phyloP scores from a whole-genome alignment of 2,329 filamentous ascomycete genomes.

The Neofusicoccum ribis region DNA sequence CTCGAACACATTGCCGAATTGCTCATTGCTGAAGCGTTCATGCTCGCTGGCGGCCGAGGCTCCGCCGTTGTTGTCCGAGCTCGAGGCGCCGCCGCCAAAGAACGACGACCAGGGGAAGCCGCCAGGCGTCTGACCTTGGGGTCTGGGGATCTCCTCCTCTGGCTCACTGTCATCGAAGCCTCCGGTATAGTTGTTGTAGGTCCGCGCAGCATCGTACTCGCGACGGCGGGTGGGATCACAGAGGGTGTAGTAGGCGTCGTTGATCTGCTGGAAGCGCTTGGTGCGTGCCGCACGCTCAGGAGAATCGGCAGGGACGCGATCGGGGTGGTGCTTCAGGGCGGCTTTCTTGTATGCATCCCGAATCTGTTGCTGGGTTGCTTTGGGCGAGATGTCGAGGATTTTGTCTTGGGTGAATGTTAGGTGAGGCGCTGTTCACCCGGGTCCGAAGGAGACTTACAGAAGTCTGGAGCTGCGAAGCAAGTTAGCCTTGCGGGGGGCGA shows the following conservation, averaged over 20 bases:
- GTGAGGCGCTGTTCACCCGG: background rate
- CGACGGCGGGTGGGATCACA: constrained; percentile 74
- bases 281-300: constrained; percentile 81
- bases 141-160: constrained; percentile 52
- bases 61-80: constrained; percentile 21
- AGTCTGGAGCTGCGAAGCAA: constrained; percentile 32
- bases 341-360: constrained; percentile 93
- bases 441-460: constrained; percentile 24
- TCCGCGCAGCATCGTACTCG: constrained; percentile 79
- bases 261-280: constrained; percentile 85
- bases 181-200: constrained; percentile 50
- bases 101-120: constrained; percentile 77
- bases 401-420: constrained; percentile 57
- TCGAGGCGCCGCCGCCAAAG: constrained; percentile 47
- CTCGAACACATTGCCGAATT: constrained; percentile 73
- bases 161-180: constrained; percentile 46
- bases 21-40: constrained; percentile 66
- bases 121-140: constrained; percentile 17
- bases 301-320: constrained; percentile 80
- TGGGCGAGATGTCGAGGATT: constrained; percentile 70
- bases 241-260: constrained; percentile 90
- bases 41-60: constrained; percentile 46
- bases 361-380: constrained; percentile 78
- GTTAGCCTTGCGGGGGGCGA: constrained; percentile 17
- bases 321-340: constrained; percentile 83